Evolutionary conservation across 306 rosid genomes (phyloP), one percentile per base, ranked within the genome.

Genomic region (Luffa acutangula): DNA sequence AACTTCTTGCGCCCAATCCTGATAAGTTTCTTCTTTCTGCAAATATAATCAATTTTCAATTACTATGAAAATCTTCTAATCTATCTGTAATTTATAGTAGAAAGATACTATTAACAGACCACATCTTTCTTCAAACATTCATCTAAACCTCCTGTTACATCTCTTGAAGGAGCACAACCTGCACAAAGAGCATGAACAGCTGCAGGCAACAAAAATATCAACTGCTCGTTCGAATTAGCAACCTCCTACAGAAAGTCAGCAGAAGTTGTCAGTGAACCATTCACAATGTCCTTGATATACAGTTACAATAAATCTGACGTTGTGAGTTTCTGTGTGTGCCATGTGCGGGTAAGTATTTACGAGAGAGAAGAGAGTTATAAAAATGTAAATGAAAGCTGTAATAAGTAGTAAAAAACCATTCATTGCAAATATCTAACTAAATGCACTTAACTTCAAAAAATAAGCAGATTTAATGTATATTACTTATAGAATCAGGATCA

Each of bases 131-230:
- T 89, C 67, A 78, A 84, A 77, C 79, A 69, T 59, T 86, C 88
- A 80, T 84, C 86, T 72, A 77, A 59, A 78, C 85, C 84, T 77
- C 86, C 87, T 54, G 74, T 11, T 56, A 72, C 85, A 81, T 89
- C 89, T 33, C 78, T 82, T 80, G 75, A 85, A 78, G 78, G 90
- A 82, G 83, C 87, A 82, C 85, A 85, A 81, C 97, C 97, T 69
- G 85, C 82, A 83, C 93, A 94, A 82, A 94, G 97, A 76, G 98
- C 90, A 88, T 80, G 88, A 57, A 89, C 85, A 82, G 97, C 93
- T 84, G 93, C 82, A 48, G 97, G 97, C 77, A 92, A 80, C 84
- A 91, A 87, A 60, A 92, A 81, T 63, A 78, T 84, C 82, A 87
- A 81, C 75, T 46, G 87, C 86, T 89, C 92, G 79, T 86, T 87